Evolutionary conservation across 768 basidiomycete species (phyloP).

Genomic region (Phanerochaete sordida): DNA sequence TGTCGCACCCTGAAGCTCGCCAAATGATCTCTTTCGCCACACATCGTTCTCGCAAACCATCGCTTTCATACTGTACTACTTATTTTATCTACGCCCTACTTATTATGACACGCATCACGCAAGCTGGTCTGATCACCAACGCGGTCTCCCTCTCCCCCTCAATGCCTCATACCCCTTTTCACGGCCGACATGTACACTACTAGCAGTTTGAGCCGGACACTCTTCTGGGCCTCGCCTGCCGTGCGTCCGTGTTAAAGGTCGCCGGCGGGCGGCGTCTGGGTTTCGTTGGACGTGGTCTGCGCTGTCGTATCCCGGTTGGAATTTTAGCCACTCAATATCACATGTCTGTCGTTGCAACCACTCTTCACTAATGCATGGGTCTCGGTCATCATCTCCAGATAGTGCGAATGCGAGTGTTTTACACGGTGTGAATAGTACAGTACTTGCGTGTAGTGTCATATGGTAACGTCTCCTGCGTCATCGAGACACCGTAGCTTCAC

Average conservation of each 20-base stretch:
- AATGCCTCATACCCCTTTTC: slow-evolving; percentile 22
- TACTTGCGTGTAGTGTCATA: slow-evolving; percentile 22
- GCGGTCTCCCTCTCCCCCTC: slow-evolving; percentile 7
- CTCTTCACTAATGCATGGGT: slow-evolving; percentile 1
- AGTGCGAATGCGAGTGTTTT: background rate
- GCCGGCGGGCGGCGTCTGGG: background rate
- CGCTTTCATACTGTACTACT: slow-evolving; percentile 26
- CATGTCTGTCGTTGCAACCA: background rate
- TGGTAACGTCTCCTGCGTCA: slow-evolving; percentile 47
- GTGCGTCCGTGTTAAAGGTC: background rate
- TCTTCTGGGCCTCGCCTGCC: background rate
- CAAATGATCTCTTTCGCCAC: slow-evolving; percentile 13
- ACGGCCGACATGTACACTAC: slow-evolving; percentile 18
- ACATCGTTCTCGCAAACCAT: slow-evolving; percentile 1
- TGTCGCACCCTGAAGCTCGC: slow-evolving; percentile 7
- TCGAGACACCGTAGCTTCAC: slow-evolving; percentile 53
- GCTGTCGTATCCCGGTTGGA: background rate
- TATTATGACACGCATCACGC: slow-evolving; percentile 15
- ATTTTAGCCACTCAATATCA: background rate
- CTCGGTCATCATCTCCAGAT: background rate
- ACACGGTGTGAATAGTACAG: background rate
- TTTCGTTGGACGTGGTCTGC: background rate
- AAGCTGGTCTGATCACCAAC: slow-evolving; percentile 23
- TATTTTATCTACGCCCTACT: slow-evolving; percentile 23
- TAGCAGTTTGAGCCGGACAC: background rate